phyloP scores from a whole-genome alignment of 2,329 filamentous ascomycete genomes.

The Pyrenophora tritici-repentis region DNA sequence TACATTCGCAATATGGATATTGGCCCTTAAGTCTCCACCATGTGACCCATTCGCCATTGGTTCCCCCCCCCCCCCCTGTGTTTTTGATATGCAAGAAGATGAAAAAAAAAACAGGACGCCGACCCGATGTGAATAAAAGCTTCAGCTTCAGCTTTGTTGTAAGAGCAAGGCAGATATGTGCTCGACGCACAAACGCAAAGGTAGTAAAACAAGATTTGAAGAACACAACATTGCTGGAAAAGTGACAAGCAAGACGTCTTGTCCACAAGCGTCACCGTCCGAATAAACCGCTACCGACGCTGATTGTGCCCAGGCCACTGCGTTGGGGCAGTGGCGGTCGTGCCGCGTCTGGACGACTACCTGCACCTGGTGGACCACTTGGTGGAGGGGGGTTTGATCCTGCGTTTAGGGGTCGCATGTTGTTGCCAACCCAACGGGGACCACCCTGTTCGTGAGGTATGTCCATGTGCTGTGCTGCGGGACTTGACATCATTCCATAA shows the following conservation, averaged over 20 bases:
- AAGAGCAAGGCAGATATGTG: not conserved
- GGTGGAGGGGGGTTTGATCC: slow-evolving; percentile 17
- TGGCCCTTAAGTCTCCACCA: no score
- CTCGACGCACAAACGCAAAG: not conserved
- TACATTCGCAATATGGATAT: not conserved
- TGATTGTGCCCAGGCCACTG: slow-evolving; percentile 37
- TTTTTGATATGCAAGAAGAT: not conserved
- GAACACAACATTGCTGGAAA: slow-evolving; percentile 3
- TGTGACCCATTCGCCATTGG: no score
- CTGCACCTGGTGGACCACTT: slow-evolving; percentile 24
- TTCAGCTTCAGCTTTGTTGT: not conserved
- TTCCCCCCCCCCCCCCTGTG: no score
- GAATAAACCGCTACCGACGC: slow-evolving; percentile 41
- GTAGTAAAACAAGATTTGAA: slow-evolving; percentile 9
- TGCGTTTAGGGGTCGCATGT: slow-evolving; percentile 24
- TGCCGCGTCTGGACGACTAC: slow-evolving; percentile 27
- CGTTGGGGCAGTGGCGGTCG: slow-evolving; percentile 36
- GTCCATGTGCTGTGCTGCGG: slow-evolving; percentile 32
- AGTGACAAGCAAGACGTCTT: not conserved
- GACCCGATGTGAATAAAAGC: not conserved
- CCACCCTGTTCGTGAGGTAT: slow-evolving; percentile 31
- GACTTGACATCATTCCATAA: slow-evolving; percentile 40
- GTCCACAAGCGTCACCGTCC: slow-evolving; percentile 28
- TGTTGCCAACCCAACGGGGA: slow-evolving; percentile 33
- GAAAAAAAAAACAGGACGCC: not conserved